Evolutionary conservation across 306 rosid species (phyloP).

Genomic region (Morella rubra): DNA sequence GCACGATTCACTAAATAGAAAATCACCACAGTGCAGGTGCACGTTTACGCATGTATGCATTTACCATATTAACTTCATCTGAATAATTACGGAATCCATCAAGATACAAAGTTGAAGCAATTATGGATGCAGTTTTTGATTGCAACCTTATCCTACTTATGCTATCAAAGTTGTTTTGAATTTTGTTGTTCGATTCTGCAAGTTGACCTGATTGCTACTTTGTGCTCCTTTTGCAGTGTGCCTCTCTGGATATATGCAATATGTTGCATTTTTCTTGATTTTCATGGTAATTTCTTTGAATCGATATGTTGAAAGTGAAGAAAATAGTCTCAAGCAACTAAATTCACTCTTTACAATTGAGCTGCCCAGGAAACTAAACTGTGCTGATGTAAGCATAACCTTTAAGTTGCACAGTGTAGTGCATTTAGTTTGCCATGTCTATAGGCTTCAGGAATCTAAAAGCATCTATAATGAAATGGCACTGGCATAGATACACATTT

Average conservation of each 20-base stretch:
- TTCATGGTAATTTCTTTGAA: conserved; percentile 61
- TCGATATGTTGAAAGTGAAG: conserved; percentile 8
- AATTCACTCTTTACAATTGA: neutral
- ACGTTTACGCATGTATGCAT: neutral
- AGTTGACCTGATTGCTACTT: conserved; percentile 17
- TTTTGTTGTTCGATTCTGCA: conserved; percentile 7
- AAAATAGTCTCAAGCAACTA: conserved; percentile 7
- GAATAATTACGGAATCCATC: neutral
- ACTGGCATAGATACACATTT: neutral
- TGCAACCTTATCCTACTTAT: neutral
- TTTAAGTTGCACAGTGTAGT: neutral
- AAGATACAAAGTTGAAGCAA: neutral
- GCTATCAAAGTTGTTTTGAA: neutral
- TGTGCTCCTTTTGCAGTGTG: conserved; percentile 54
- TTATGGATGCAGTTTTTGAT: neutral
- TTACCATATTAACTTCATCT: neutral
- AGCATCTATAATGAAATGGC: neutral
- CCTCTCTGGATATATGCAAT: conserved; percentile 89
- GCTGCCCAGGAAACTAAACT: conserved; percentile 1
- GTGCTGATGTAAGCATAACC: neutral
- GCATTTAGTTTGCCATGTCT: neutral
- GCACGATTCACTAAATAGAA: neutral
- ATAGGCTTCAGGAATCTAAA: neutral
- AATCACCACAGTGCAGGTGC: neutral
- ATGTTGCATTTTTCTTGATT: conserved; percentile 72